Evolutionary conservation across 169 alveolate species (phyloP).

Genomic region (Plasmodium gonderi): DNA sequence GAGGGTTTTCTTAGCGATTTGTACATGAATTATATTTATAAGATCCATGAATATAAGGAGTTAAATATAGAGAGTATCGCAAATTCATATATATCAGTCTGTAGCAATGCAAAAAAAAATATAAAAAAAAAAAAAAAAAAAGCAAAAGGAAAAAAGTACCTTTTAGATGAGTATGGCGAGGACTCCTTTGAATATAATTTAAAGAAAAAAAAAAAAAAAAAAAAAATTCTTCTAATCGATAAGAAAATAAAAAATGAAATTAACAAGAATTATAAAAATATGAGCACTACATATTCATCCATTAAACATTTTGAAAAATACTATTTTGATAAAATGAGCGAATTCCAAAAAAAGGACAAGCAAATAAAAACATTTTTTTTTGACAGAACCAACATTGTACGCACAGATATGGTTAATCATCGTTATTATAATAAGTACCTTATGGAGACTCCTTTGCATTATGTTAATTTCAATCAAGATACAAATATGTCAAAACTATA

Average conservation of each 20-base stretch:
- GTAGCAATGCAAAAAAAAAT: neutral
- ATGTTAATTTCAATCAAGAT: neutral
- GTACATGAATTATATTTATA: conserved; percentile 23
- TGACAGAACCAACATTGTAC: neutral
- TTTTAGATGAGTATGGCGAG: conserved; percentile 33
- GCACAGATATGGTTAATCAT: neutral
- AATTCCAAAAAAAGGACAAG: neutral
- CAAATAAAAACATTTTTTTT: conserved; percentile 3
- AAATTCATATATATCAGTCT: neutral
- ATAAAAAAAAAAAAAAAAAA: neutral
- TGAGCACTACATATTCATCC: neutral
- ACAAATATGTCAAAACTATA: neutral
- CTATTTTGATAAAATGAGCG: conserved; percentile 6
- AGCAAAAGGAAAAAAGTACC: conserved; percentile 8
- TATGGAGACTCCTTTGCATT: neutral
- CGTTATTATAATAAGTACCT: neutral
- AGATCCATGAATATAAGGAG: neutral
- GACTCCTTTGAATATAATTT: conserved; percentile 27
- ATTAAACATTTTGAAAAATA: conserved; percentile 8
- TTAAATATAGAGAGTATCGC: neutral
- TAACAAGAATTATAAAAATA: neutral
- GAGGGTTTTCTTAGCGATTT: conserved; percentile 1
- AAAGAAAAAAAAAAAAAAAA: conserved; percentile 29
- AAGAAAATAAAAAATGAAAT: conserved; percentile 26
- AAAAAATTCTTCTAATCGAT: conserved; percentile 5